Conservation (phyloP, 176 grass and related monocot genomes). For the Ampelocalamus luodianensis region DNA sequence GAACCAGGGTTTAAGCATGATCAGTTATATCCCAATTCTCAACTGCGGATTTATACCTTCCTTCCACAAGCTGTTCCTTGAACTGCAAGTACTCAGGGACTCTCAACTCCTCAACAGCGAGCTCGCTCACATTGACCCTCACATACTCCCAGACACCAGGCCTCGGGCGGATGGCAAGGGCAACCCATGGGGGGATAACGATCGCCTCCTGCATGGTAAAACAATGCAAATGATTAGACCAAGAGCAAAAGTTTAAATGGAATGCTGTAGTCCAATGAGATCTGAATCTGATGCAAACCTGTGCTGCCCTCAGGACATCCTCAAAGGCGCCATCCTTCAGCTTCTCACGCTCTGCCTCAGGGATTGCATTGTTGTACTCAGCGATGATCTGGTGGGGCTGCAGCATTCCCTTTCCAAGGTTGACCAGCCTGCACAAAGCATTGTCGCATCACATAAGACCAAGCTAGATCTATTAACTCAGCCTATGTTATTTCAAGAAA, state of each 20-base stretch:
- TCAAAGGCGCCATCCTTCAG: constrained; percentile 92
- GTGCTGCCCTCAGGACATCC: constrained; percentile 85
- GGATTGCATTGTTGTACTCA: constrained; percentile 77
- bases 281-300: constrained; percentile 56
- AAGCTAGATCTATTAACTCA: not conserved
- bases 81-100: constrained; percentile 98
- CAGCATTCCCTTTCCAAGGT: constrained; percentile 96
- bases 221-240: not conserved
- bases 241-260: not conserved
- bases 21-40: not conserved
- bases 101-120: constrained; percentile 81
- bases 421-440: constrained; percentile 59
- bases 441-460: not conserved
- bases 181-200: constrained; percentile 85
- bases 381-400: constrained; percentile 85
- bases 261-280: not conserved
- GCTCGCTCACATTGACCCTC: constrained; percentile 82
- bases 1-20: not conserved
- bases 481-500: not conserved
- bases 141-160: constrained; percentile 97
- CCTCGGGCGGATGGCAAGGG: constrained; percentile 88
- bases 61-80: constrained; percentile 95
- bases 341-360: constrained; percentile 82
- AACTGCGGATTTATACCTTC: constrained; percentile 53
- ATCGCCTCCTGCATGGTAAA: constrained; percentile 73